Percentiles rank a stretch among this genome's conserved stretches.
These are phyloP conservation scores for Coemansia aciculifera DNA, from an alignment of 192 early-diverging fungal species.

Conservation along the genomic window DNA sequence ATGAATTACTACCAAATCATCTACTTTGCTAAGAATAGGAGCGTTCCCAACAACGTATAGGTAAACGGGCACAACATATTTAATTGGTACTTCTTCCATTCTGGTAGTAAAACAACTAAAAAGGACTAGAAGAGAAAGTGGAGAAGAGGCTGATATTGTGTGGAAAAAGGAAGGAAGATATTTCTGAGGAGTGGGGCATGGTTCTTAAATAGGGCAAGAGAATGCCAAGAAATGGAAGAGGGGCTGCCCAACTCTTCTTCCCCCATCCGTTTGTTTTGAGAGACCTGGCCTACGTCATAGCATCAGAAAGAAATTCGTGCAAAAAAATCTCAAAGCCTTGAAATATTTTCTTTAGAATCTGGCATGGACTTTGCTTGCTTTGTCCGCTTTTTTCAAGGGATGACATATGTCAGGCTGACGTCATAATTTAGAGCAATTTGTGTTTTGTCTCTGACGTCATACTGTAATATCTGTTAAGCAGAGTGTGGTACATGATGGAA, in stretches of 20 bases:
- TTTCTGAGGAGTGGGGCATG: neutral
- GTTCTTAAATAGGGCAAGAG: neutral
- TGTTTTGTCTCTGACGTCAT: too few relatives aligned
- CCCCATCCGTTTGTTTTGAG: too few relatives aligned
- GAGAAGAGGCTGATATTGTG: neutral
- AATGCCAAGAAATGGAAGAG: neutral
- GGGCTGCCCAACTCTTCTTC: neutral
- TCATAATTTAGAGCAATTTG: too few relatives aligned
- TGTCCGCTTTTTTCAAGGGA: neutral
- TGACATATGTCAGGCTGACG: too few relatives aligned
- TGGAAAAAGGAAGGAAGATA: too few relatives aligned
- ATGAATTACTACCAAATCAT: too few relatives aligned
- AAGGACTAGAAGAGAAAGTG: neutral
- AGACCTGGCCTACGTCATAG: neutral
- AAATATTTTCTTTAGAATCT: too few relatives aligned
- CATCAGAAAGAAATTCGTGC: constrained; percentile 5
- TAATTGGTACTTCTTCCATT: neutral
- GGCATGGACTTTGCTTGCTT: neutral
- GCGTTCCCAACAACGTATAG: too few relatives aligned
- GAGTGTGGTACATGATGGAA: too few relatives aligned
- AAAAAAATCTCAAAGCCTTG: neutral
- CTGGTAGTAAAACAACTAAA: neutral
- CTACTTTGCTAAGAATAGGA: too few relatives aligned
- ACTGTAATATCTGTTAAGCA: too few relatives aligned
- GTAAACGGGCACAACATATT: neutral